Base-by-base conservation (phyloP, 2,329 filamentous ascomycete genomes). In the Coniochaeta pulveracea region DNA sequence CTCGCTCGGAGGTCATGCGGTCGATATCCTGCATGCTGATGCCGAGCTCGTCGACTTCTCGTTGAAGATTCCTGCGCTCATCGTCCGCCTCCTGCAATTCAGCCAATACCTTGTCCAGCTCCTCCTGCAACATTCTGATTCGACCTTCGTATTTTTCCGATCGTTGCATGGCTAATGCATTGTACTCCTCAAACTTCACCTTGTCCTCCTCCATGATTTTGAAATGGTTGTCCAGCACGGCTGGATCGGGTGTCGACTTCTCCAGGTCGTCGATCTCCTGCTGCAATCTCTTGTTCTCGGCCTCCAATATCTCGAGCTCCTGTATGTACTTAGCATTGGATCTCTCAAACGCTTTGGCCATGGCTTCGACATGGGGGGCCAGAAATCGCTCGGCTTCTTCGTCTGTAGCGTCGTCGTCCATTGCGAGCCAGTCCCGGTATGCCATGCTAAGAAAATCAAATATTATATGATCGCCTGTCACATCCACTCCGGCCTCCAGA, bases 21-120 rank as follows among this genome's bases (percentile, higher is more conserved):
- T 98, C 91, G 51, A 98, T 96, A 69, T 98, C 91, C 60, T 91
- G 83, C 60, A 95, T 93, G 48, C 86, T 93, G 53, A 98, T 88
- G 3, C 91, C 91, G 51, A 93, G 85, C 45, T 81, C 79, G 55
- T 96, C 91, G 18, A 98, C 86, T 19, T 82, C 78, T 38, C 80
- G 77, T 54, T 96, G 89, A 8, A 98, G 68, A 19, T 71, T 69
- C 26, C 75, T 63, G 40, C 85, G 76, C 54, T 98, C 91, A 11
- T 82, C 77, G 43, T 96, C 88, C 0, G 81, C 82, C 46, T 85
- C 81, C 37, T 73, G 69, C 21, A 93, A 63, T 47, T 94, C 86
- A 7, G 69, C 61, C 34, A 79, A 65, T 15, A 85, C 72, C 52
- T 88, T 89, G 33, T 83, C 76, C 19, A 94, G 76, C 53, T 94